Percentiles rank a stretch among this genome's conserved stretches.
Evolutionary conservation across 2,329 filamentous ascomycete species (phyloP).

Genomic region (Malbranchea cinnamomea): DNA sequence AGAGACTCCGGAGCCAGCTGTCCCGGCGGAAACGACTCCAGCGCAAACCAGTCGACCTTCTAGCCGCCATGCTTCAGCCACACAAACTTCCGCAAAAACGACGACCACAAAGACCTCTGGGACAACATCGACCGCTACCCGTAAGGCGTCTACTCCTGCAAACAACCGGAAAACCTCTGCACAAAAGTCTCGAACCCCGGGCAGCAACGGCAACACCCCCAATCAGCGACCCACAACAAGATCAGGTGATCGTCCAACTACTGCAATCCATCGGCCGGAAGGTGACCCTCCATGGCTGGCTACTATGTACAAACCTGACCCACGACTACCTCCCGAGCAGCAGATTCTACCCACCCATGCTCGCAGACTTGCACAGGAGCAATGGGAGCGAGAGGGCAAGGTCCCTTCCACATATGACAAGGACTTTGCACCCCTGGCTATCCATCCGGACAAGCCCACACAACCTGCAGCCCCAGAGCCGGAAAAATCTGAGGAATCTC

Average conservation of each 20-base stretch:
- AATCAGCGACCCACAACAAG: conserved; percentile 46
- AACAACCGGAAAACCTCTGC: conserved; percentile 26
- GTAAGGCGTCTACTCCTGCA: conserved; percentile 25
- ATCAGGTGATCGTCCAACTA: conserved; percentile 43
- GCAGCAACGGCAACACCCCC: conserved; percentile 22
- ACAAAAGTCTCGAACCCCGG: conserved; percentile 21
- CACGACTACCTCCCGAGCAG: conserved; percentile 82
- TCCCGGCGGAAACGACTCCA: conserved; percentile 17
- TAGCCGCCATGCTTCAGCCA: neutral
- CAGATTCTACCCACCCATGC: conserved; percentile 92
- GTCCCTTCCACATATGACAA: conserved; percentile 75
- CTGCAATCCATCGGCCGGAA: conserved; percentile 57
- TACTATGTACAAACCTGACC: conserved; percentile 89
- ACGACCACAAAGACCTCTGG: conserved; percentile 16
- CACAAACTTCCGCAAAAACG: conserved; percentile 19
- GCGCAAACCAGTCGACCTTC: conserved; percentile 3
- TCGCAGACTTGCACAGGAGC: conserved; percentile 77
- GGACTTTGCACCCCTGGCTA: conserved; percentile 65
- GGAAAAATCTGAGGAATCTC: conserved; percentile 6
- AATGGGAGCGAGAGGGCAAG: conserved; percentile 85
- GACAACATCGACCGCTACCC: conserved; percentile 16
- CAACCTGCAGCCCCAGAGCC: conserved; percentile 10
- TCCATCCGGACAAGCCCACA: conserved; percentile 22
- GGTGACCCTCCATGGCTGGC: conserved; percentile 94
- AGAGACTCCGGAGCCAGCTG: conserved; percentile 10